Base-by-base conservation (phyloP, 2,329 filamentous ascomycete species). In the Lachnellula arida region DNA sequence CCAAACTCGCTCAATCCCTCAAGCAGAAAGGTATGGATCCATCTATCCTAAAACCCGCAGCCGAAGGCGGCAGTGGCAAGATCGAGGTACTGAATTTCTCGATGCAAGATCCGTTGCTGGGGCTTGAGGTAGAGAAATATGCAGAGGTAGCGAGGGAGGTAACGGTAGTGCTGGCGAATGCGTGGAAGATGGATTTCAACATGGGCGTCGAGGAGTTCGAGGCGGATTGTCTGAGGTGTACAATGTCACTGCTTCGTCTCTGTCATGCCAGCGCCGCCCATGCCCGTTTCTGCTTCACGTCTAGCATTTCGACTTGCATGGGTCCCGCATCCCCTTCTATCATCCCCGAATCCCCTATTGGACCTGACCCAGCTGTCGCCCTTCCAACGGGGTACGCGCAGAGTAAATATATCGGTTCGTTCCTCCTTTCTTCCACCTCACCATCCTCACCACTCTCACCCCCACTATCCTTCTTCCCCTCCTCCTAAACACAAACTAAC, bases 181-280 rank as follows among this genome's bases (percentile, higher is more conserved):
- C 67, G 1, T 69, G 67, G 67, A 68, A 67, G 55, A 65, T 69
- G 63, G 66, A 69, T 51, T 68, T 69, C 32, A 68, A 68, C 48
- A 39, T 63, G 3, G 55, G 59, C 7, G 65, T 69, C 12, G 62
- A 67, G 49, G 60, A 63, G 46, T 70, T 70, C 32, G 66, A 69
- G 51, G 59, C 63, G 15, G 63, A 70, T 59, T 70, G 68, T 55
- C 55, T 70, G 12, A 57, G 57, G 54, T 66, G 66, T 68, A 68
- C 67, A 0, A 66, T 70, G 61, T 63, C 66, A 5, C 60, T 70
- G 4, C 60, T 70, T 28, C 58, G 64, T 22, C 62, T 70, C 35
- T 63, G 61, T 19, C 61, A 62, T 22, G 60, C 64, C 0, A 63
- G 63, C 19, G n/a, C 14, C 56, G 57, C 4, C 58, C 49, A 3